Evolutionary conservation across 2,329 filamentous ascomycete genomes (phyloP), one percentile per base, ranked within the genome.

Genomic region (Talaromyces marneffei): DNA sequence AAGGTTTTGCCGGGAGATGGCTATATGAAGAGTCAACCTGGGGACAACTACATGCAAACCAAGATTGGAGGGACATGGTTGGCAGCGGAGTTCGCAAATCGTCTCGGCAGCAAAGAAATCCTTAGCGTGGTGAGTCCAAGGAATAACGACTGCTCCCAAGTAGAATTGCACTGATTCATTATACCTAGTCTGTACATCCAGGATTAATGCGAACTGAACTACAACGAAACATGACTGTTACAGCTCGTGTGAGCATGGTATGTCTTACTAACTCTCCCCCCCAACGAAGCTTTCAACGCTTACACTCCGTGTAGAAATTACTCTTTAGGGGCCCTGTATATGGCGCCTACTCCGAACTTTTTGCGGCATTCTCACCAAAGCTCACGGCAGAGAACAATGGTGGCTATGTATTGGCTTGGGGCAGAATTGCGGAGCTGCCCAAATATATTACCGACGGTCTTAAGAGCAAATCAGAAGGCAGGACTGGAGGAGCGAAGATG

Each of bases 311-410:
- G 31, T 52, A 59, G 57, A 52, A 40, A 39, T 31, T 59, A n/a
- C 20, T 72, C 4, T 66, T 71, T n/a, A 70, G 74, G 50, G 68
- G 71, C 18, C 65, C 74, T 4, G 64, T 63, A 4, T 66, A 71
- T 40, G 82, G 81, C 0, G 80, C 79, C 0, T 83, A 81, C 66
- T 81, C 81, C 0, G 75, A 80, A 61, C 65, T 83, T 1, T 84
- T 77, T 62, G 75, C 80, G 0, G 80, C 74, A 0, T 70, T 80
- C 42, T 79, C 79, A 0, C 75, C 77, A 0, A 73, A 80, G 0
- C 69, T 82, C 4, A 79, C 73, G 0, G 48, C 10, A 14, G 53
- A 50, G 14, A 31, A 61, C n/a, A 61, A 57, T 50, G 61, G 63
- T n/a, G 61, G 66, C n/a, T 76, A 73, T 60, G 66, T 83, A 27